A percentile compares a stretch with the other conserved stretches of the same genome.
Conservation (phyloP, 176 grass and related monocot genomes). For the Saccharum officinarum region DNA sequence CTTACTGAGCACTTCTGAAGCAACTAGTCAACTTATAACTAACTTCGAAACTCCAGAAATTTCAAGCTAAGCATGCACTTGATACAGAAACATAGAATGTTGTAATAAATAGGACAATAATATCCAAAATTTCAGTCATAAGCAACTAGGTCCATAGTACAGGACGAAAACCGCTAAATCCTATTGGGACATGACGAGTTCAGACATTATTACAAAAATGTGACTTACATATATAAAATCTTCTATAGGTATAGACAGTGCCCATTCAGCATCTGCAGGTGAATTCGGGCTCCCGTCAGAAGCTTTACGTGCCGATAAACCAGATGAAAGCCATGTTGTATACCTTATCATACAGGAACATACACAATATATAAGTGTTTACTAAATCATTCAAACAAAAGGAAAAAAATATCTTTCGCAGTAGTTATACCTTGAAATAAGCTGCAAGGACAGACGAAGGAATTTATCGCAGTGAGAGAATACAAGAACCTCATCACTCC, state of each 20-base stretch:
- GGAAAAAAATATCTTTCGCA: not conserved
- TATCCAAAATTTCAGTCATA: not conserved
- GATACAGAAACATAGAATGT: not conserved
- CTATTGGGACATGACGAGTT: not conserved
- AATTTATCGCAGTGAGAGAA: slow-evolving; percentile 94
- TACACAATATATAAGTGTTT: slow-evolving; percentile 19
- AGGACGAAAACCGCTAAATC: not conserved
- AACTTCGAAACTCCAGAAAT: not conserved
- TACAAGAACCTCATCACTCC: slow-evolving; percentile 93
- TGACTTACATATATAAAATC: slow-evolving; percentile 92
- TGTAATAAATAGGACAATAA: slow-evolving; percentile 9
- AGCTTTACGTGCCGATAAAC: slow-evolving; percentile 61
- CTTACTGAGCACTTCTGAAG: slow-evolving; percentile 11
- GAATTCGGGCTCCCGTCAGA: slow-evolving; percentile 53
- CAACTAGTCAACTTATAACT: not conserved
- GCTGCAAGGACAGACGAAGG: slow-evolving; percentile 88
- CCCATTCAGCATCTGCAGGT: slow-evolving; percentile 68
- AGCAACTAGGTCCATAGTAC: not conserved
- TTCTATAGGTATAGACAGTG: slow-evolving; percentile 71
- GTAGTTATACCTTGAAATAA: slow-evolving; percentile 78
- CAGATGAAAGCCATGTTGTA: slow-evolving; percentile 90
- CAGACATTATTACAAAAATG: slow-evolving; percentile 7
- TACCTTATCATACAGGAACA: slow-evolving; percentile 61
- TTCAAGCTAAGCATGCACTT: slow-evolving; percentile 12
- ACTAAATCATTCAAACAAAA: slow-evolving; percentile 32